Base-by-base conservation (phyloP, 1,284 basidiomycete species). In the Cutaneotrichosporon dermatis region DNA sequence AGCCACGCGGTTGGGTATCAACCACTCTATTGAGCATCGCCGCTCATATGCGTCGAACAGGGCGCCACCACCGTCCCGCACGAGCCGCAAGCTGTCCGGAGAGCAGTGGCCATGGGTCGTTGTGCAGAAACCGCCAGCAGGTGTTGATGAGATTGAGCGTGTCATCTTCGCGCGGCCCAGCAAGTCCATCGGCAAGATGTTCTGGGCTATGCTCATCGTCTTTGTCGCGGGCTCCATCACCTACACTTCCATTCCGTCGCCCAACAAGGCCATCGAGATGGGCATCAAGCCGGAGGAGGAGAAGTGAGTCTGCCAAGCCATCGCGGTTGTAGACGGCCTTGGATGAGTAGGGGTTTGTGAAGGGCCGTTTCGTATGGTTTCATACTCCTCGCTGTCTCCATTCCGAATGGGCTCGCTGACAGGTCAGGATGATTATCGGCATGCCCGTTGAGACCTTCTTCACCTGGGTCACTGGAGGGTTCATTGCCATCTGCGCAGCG, bases 141-240 rank as follows among this genome's bases (percentile, higher is more conserved):
- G 48, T 10, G 35, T 36, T 13, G 48, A 46, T 39, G 61, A 62
- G 57, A 54, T 46, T 11, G 64, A 65, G 60, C 60, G 61, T 37
- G 64, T 65, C 39, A 65, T 65, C 54, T 65, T 58, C 48, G 34
- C 64, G 16, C 64, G 64, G 4, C 60, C 58, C 8, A 33, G 35
- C 6, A 42, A 34, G 6, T 33, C 39, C 13, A 40, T 44, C 35
- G 48, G 52, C 11, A 50, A 46, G 51, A 54, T 56, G 42, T 55
- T 42, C 52, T 59, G 57, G 57, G 63, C 57, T 8, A 46, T 58
- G 16, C 37, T 36, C 6, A 51, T 63, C 25, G 41, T 58, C 4
- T 58, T 49, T 34, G 13, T 40, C 6, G 15, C n/a, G 4, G 59
- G 54, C 6, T 43, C 56, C 3, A 37, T 53, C 11, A 59, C 45